phyloP scores from a whole-genome alignment of 495 filamentous ascomycete species.

The Penicillium soppii region DNA sequence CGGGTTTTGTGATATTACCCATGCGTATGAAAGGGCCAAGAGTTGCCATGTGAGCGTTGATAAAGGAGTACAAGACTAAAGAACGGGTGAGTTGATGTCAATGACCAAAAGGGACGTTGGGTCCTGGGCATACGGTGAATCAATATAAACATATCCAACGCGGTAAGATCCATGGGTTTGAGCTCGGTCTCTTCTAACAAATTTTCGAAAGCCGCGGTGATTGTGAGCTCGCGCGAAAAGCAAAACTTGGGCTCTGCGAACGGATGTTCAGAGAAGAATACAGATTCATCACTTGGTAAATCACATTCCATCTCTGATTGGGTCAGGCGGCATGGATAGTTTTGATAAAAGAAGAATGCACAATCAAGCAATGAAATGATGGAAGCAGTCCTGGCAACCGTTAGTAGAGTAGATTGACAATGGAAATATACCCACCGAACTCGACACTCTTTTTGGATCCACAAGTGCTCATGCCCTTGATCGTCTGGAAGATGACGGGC shows the following conservation, averaged over 20 bases:
- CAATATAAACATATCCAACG: conserved; percentile 45
- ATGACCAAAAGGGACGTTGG: neutral
- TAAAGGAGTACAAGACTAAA: conserved; percentile 44
- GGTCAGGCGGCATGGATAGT: conserved; percentile 42
- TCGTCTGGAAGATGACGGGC: conserved; percentile 33
- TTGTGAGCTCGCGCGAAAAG: conserved; percentile 29
- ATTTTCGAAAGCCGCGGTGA: conserved; percentile 35
- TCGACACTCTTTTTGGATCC: conserved; percentile 48
- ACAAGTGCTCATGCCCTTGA: conserved; percentile 28
- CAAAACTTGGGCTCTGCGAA: conserved; percentile 38
- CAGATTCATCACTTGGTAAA: conserved; percentile 35
- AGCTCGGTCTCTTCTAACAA: conserved; percentile 28
- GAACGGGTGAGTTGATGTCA: conserved; percentile 1
- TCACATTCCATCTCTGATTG: conserved; percentile 41
- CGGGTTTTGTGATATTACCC: conserved; percentile 3
- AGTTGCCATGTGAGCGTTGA: conserved; percentile 46
- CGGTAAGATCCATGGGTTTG: conserved; percentile 22
- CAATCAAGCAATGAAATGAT: conserved; percentile 43
- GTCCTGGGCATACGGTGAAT: conserved; percentile 37
- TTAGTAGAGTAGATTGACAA: conserved; percentile 10
- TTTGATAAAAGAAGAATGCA: conserved; percentile 47
- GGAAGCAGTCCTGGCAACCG: conserved; percentile 30
- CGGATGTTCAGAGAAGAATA: conserved; percentile 42
- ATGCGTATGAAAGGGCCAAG: conserved; percentile 30
- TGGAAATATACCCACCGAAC: conserved; percentile 31